Conservation (phyloP, 768 basidiomycete genomes). For the Russula ochroleuca region DNA sequence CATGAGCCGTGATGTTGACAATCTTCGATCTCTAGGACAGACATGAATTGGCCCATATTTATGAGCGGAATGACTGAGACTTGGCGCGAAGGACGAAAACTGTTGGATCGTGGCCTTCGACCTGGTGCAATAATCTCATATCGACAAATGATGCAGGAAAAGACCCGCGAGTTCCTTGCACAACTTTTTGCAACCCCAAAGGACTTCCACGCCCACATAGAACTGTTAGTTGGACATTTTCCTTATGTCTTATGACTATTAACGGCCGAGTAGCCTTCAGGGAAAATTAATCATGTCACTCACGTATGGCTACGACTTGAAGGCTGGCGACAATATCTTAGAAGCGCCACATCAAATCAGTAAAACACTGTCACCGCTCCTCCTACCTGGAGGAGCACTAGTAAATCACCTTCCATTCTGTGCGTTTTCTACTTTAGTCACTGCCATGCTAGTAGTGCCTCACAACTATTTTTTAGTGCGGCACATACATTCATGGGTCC, state of each 20-base stretch:
- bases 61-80: neutral
- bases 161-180: neutral
- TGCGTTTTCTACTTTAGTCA: neutral
- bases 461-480: slow-evolving; percentile 9
- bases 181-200: slow-evolving; percentile 6
- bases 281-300: slow-evolving; percentile 12
- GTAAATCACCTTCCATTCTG: slow-evolving; percentile 16
- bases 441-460: neutral
- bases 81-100: slow-evolving; percentile 7
- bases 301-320: slow-evolving; percentile 18
- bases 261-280: slow-evolving; percentile 3
- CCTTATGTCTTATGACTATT: neutral
- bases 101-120: slow-evolving; percentile 15
- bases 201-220: slow-evolving; percentile 2
- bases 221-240: neutral
- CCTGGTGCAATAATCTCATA: neutral
- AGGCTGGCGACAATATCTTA: neutral
- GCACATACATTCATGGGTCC: slow-evolving; percentile 20
- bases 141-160: slow-evolving; percentile 6
- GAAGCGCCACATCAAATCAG: neutral
- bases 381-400: slow-evolving; percentile 8
- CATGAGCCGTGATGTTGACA: neutral
- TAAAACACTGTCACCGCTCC: neutral
- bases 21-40: neutral
- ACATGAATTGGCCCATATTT: slow-evolving; percentile 1